phyloP scores from a whole-genome alignment of 2,329 filamentous ascomycete species.

The Aureobasidium melanogenum region DNA sequence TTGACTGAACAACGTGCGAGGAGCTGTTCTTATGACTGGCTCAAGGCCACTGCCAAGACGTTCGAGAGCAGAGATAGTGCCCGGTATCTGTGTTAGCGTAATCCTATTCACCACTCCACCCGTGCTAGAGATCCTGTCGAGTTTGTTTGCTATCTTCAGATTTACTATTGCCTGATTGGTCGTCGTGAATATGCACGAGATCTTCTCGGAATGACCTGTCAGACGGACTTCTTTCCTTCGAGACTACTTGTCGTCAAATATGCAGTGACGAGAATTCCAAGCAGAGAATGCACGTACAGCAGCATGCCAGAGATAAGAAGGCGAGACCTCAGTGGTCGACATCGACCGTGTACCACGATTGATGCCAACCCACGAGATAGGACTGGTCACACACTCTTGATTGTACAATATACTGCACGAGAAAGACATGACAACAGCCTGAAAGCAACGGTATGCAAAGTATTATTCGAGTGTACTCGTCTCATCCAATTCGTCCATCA shows the following conservation, averaged over 20 bases:
- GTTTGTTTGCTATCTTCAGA: neutral
- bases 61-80: conserved; percentile 10
- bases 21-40: conserved; percentile 12
- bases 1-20: conserved; percentile 3
- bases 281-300: neutral
- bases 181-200: too few relatives aligned
- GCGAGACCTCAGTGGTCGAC: neutral
- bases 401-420: neutral
- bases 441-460: neutral
- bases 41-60: conserved; percentile 1
- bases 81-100: conserved; percentile 3
- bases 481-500: conserved; percentile 9
- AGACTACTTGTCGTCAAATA: neutral
- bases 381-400: neutral
- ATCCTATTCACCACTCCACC: conserved; percentile 5
- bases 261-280: neutral
- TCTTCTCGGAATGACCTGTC: neutral
- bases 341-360: neutral
- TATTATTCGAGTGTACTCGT: neutral
- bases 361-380: neutral
- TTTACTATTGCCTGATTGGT: neutral
- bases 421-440: neutral
- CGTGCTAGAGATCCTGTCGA: neutral
- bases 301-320: neutral
- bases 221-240: neutral